A percentile compares a stretch with the other conserved stretches of the same genome.
phyloP scores from a whole-genome alignment of 1,139 yeast genomes.

The Diutina sp. region DNA sequence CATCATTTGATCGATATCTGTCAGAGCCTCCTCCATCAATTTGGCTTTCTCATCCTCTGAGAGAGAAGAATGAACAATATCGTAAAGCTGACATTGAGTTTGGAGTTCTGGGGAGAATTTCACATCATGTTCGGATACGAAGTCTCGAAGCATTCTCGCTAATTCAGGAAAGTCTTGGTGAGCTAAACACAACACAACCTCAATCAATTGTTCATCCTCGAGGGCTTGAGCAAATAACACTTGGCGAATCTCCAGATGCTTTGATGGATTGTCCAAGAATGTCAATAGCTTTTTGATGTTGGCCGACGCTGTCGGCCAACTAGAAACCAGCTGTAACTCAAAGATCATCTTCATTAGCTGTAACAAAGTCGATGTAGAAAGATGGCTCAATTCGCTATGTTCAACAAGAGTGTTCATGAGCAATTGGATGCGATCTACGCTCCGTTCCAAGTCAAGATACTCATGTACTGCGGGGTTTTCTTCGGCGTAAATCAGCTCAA shows the following conservation, averaged over 20 bases:
- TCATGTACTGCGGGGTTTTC: slow-evolving; percentile 23
- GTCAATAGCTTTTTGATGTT: slow-evolving; percentile 4
- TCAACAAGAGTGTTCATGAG: slow-evolving; percentile 7
- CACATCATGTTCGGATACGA: slow-evolving; percentile 12
- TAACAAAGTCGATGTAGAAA: slow-evolving; percentile 7
- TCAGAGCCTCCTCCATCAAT: background rate
- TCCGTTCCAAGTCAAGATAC: slow-evolving; percentile 18
- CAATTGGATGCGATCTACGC: slow-evolving; percentile 18
- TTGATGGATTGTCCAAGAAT: slow-evolving; percentile 5
- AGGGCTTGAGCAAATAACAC: slow-evolving; percentile 12
- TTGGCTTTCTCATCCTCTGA: slow-evolving; percentile 5
- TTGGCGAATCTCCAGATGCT: slow-evolving; percentile 8
- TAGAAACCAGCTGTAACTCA: background rate
- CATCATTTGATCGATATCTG: background rate
- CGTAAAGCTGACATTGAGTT: slow-evolving; percentile 9
- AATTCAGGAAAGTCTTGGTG: slow-evolving; percentile 3
- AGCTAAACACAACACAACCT: slow-evolving; percentile 10
- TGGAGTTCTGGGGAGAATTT: slow-evolving; percentile 12
- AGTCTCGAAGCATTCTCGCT: slow-evolving; percentile 8
- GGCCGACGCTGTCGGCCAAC: background rate
- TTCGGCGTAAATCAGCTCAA: slow-evolving; percentile 18
- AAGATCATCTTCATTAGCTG: slow-evolving; percentile 10
- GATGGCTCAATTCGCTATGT: background rate
- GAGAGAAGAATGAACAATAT: background rate
- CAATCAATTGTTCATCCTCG: slow-evolving; percentile 15